Evolutionary conservation across 1,284 basidiomycete genomes (phyloP).

Genomic region (Cryptococcus jaspeensis): DNA sequence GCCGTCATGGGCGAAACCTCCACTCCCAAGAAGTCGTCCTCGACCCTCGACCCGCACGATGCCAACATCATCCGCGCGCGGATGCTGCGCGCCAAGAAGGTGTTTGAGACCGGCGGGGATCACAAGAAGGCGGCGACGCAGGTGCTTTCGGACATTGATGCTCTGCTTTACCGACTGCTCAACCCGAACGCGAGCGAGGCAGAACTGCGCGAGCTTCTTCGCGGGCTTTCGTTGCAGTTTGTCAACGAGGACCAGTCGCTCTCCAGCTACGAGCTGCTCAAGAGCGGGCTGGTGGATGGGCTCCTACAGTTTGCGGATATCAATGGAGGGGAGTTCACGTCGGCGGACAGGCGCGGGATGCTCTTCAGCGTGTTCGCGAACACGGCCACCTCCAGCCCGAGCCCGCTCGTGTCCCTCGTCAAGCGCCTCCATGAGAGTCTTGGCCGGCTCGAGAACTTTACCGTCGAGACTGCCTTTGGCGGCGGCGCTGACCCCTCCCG

Average conservation of each 20-base stretch:
- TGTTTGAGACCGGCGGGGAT: conserved; percentile 56
- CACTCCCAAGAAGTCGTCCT: conserved; percentile 27
- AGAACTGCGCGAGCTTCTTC: conserved; percentile 62
- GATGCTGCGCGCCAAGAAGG: conserved; percentile 74
- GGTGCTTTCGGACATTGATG: conserved; percentile 57
- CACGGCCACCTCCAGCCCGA: conserved; percentile 55
- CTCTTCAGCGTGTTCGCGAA: conserved; percentile 71
- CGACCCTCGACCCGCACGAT: conserved; percentile 70
- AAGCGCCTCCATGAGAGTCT: conserved; percentile 92
- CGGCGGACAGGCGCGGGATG: conserved; percentile 63
- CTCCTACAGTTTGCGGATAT: conserved; percentile 79
- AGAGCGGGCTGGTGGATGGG: conserved; percentile 88
- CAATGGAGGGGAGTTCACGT: conserved; percentile 51
- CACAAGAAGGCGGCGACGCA: conserved; percentile 64
- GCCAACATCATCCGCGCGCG: conserved; percentile 83
- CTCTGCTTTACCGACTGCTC: conserved; percentile 64
- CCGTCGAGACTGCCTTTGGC: conserved; percentile 73
- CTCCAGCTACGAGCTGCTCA: conserved; percentile 92
- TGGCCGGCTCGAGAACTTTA: conserved; percentile 89
- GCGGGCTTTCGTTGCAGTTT: conserved; percentile 75
- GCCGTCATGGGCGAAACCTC: conserved; percentile 45
- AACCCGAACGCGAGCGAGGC: conserved; percentile 58
- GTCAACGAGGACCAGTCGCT: conserved; percentile 67
- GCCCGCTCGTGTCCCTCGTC: conserved; percentile 75
- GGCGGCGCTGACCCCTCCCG: conserved; percentile 29